A percentile compares a stretch with the other conserved stretches of the same genome.
Conservation (phyloP, 2,329 filamentous ascomycete species). For the Fusarium sp. region DNA sequence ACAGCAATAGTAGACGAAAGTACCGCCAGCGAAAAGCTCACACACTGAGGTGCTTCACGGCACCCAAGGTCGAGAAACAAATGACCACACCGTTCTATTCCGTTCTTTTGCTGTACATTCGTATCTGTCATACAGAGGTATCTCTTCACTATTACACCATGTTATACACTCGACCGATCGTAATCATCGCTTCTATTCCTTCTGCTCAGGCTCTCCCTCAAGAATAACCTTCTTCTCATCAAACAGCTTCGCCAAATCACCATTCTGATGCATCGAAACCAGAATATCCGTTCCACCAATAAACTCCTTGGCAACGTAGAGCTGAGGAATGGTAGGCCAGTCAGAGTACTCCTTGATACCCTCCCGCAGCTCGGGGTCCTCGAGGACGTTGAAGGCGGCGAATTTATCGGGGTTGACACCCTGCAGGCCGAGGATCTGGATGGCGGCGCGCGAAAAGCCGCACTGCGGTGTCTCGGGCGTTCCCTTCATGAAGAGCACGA, state of each 20-base stretch:
- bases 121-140: constrained; percentile 40
- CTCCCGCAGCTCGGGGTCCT: constrained; percentile 85
- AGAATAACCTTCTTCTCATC: constrained; percentile 89
- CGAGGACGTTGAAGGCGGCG: constrained; percentile 96
- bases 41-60: neutral
- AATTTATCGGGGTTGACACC: constrained; percentile 96
- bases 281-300: constrained; percentile 97
- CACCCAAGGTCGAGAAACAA: neutral
- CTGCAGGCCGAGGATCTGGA: constrained; percentile 94
- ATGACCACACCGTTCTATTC: constrained; percentile 28
- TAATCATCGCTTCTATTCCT: constrained; percentile 38
- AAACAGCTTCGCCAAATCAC: constrained; percentile 88
- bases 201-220: constrained; percentile 55
- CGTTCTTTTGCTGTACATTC: constrained; percentile 37
- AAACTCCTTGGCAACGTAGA: constrained; percentile 96
- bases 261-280: constrained; percentile 96
- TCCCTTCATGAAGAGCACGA: constrained; percentile 99
- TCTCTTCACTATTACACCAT: constrained; percentile 41
- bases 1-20: accelerated
- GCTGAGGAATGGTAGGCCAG: constrained; percentile 97
- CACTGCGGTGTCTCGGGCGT: constrained; percentile 96
- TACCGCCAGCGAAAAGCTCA: accelerated
- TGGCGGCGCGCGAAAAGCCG: constrained; percentile 93
- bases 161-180: constrained; percentile 36
- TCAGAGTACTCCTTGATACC: constrained; percentile 99